Percentiles rank a stretch among this genome's conserved stretches.
These are phyloP conservation scores for Hortiboletus flavorubellus DNA, from an alignment of 768 basidiomycete genomes.

Conservation along the genomic window DNA sequence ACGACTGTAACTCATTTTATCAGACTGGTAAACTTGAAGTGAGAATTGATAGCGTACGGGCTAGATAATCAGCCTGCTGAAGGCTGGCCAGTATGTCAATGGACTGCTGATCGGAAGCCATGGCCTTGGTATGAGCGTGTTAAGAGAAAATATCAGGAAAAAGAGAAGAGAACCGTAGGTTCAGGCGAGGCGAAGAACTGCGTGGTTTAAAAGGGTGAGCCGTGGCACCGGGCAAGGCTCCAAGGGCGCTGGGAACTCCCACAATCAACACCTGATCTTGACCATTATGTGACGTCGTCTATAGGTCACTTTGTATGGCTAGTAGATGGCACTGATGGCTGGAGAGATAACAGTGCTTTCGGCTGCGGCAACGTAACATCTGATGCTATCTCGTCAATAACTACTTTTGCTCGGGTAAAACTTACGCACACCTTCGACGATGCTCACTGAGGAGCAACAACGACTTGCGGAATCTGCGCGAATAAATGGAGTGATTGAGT, in stretches of 20 bases:
- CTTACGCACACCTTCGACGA: no score
- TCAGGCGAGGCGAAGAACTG: background rate
- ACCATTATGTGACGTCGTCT: no score
- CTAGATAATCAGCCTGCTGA: background rate
- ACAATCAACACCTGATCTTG: background rate
- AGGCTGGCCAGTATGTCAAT: background rate
- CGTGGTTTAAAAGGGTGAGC: background rate
- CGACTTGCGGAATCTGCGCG: no score
- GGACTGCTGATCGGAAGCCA: background rate
- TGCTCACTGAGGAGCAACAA: no score
- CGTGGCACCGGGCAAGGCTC: no score
- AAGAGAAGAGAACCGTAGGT: background rate
- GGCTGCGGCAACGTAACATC: no score
- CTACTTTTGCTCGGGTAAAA: no score
- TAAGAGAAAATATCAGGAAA: background rate
- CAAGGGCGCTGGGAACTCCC: background rate
- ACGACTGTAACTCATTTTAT: background rate
- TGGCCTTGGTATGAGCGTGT: background rate
- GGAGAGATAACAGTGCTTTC: no score
- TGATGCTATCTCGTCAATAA: no score
- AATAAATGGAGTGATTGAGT: no score
- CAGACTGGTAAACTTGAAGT: background rate
- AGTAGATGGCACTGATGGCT: no score
- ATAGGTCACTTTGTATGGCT: no score
- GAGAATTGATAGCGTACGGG: background rate